Percentiles rank a stretch among this genome's conserved stretches.
Evolutionary conservation across 1,284 basidiomycete genomes (phyloP).

Genomic region (Sporisorium graminicola): DNA sequence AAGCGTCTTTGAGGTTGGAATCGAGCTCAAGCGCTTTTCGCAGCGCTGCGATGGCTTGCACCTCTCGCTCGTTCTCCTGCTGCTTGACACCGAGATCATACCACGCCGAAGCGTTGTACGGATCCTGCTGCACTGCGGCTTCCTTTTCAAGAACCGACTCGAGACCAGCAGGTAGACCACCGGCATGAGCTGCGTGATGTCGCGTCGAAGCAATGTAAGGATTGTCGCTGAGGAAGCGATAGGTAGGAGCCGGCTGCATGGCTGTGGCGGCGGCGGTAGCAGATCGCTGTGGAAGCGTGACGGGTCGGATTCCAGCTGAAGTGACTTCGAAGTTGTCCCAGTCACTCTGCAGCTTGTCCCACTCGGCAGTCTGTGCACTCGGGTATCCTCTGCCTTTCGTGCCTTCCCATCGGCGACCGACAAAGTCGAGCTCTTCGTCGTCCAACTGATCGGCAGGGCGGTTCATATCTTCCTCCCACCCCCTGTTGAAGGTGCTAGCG

Average conservation of each 20-base stretch:
- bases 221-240: conserved; percentile 64
- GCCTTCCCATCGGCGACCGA: conserved; percentile 63
- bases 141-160: conserved; percentile 80
- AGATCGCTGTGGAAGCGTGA: conserved; percentile 28
- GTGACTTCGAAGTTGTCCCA: conserved; percentile 76
- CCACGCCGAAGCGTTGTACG: conserved; percentile 82
- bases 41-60: conserved; percentile 88
- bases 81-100: conserved; percentile 94
- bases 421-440: conserved; percentile 70
- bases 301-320: conserved; percentile 47
- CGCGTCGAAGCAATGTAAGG: conserved; percentile 60
- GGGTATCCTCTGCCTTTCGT: conserved; percentile 52
- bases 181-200: conserved; percentile 44
- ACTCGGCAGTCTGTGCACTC: conserved; percentile 72
- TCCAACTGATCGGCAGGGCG: conserved; percentile 31
- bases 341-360: conserved; percentile 80
- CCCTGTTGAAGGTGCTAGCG: conserved; percentile 34
- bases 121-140: conserved; percentile 85
- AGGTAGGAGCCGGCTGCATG: conserved; percentile 51
- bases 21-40: conserved; percentile 85
- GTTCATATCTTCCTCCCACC: conserved; percentile 59
- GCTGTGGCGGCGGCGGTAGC: conserved; percentile 10
- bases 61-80: conserved; percentile 97
- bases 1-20: conserved; percentile 75
- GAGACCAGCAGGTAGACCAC: conserved; percentile 45